Evolutionary conservation across 139 green algal genomes (phyloP), one percentile per base, ranked within the genome.

Genomic region (Pseudopediastrum boryanum): DNA sequence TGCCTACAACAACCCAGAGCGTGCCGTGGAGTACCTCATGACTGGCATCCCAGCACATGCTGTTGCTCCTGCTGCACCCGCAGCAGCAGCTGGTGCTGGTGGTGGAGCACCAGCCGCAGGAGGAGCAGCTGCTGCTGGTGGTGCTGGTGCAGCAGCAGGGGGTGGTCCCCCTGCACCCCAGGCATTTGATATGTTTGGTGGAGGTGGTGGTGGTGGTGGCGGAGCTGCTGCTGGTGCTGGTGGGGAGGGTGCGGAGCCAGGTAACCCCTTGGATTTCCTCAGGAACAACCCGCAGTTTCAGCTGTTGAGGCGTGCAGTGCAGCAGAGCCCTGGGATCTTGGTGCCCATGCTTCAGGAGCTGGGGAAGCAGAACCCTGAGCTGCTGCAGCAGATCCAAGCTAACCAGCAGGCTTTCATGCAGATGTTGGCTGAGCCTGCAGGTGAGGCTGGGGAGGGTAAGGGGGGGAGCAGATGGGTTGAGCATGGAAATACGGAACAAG

Each of bases 21-120:
- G 96, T 9, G 96, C 96, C 19, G 96, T 99, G n/a, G 96, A 99
- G 89, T 99, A 99, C 83, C 87, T 99, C 12, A 98, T 97, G 89
- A 97, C 84, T 13, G 71, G 71, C 41, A 78, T 78, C 41, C 93
- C 93, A n/a, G 91, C 85, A 42, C 2, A 54, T 13, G 51, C 67
- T 66, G 44, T 77, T 27, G 61, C 80, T 48, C 48, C 77, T 0
- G 66, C 80, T 31, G 39, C 82, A 25, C 64, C 77, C 31, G 61
- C 74, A 2, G 67, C 74, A 41, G 73, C 36, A 25, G 68, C 72
- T 62, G 46, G 65, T n/a, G 78, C 77, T 67, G 70, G 51, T 2
- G 79, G 68, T 67, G 84, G 51, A 21, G 58, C 83, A 39, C 16
- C 64, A 54, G 51, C 67, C 35, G 65, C 76, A 33, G 77, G 51